Base-by-base conservation (phyloP, 2,329 filamentous ascomycete genomes). In the Calonectria hawksworthii region DNA sequence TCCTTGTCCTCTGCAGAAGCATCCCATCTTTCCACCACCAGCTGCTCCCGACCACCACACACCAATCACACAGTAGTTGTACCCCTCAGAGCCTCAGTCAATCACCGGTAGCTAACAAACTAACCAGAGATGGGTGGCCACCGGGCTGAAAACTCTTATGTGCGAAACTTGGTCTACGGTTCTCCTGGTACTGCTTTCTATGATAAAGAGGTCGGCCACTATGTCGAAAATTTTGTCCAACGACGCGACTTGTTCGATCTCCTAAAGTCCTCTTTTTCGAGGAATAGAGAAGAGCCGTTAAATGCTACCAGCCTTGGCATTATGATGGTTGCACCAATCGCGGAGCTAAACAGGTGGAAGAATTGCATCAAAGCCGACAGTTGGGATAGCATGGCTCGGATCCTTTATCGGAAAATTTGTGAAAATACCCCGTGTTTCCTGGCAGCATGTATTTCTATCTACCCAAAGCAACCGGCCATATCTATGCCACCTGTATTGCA, bases 231-330 rank as follows among this genome's bases (percentile, higher is more conserved):
- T 23, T 47, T 47, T 47, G 8, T 4, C 4, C 8, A 47, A 13
- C 44, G 44, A 1, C 6, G n/a, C 10, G 11, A 2, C 44, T 23
- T 47, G 1, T 47, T n/a, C 41, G 21, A 47, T 47, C n/a, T 47
- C 1, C 41, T 47, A 21, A 4, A 47, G 21, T 47, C 41, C 18
- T 21, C 7, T 3, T n/a, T 10, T 23, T 23, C 11, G n/a, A n/a
- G 9, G 3, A 10, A n/a, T 10, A 1, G 11, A 3, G 2, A 0
- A 4, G n/a, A 6, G 7, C n/a, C 44, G 2, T 23, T 47, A 23
- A 47, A 47, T 13, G 44, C 44, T 5, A 47, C n/a, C 44, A 5
- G n/a, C n/a, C n/a, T 47, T 47, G 44, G 3, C 5, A 47, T 14
- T 6, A 47, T 47, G 11, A 47, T 47, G n/a, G 44, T 14, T 47